Evolutionary conservation across 345 rosid species (phyloP).

Genomic region (Kernera saxatilis): DNA sequence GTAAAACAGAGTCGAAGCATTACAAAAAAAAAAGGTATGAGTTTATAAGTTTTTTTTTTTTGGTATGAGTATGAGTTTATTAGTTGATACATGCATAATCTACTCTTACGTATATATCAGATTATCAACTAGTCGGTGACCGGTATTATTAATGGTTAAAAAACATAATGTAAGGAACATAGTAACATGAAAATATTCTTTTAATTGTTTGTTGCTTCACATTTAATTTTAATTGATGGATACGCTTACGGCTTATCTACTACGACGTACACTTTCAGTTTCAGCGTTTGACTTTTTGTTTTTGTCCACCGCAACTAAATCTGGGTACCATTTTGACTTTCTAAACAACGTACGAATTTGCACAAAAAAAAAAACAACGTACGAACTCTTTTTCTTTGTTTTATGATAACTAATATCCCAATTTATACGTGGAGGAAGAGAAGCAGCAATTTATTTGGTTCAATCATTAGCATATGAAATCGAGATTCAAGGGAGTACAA

Average conservation of each 20-base stretch:
- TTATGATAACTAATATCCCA: background rate
- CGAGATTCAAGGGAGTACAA: background rate
- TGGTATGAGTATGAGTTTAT: background rate
- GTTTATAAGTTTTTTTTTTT: background rate
- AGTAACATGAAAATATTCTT: constrained; percentile 23
- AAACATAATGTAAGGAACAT: constrained; percentile 14
- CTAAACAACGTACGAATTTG: background rate
- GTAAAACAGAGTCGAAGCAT: no score
- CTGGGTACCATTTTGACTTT: constrained; percentile 9
- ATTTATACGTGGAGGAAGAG: background rate
- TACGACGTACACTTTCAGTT: constrained; percentile 12
- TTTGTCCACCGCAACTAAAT: constrained; percentile 1
- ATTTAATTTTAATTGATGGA: background rate
- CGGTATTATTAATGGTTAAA: constrained; percentile 2
- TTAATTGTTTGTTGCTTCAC: constrained; percentile 6
- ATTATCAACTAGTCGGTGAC: constrained; percentile 24
- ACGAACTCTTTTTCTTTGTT: background rate
- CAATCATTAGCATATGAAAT: constrained; percentile 1
- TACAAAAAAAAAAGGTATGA: no score
- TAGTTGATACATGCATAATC: background rate
- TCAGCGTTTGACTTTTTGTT: constrained; percentile 19
- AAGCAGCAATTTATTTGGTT: background rate
- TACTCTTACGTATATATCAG: constrained; percentile 2
- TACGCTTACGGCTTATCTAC: background rate
- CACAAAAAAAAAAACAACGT: no score